phyloP scores from a whole-genome alignment of 148 eudicot species.

The Amaranthus palmeri region DNA sequence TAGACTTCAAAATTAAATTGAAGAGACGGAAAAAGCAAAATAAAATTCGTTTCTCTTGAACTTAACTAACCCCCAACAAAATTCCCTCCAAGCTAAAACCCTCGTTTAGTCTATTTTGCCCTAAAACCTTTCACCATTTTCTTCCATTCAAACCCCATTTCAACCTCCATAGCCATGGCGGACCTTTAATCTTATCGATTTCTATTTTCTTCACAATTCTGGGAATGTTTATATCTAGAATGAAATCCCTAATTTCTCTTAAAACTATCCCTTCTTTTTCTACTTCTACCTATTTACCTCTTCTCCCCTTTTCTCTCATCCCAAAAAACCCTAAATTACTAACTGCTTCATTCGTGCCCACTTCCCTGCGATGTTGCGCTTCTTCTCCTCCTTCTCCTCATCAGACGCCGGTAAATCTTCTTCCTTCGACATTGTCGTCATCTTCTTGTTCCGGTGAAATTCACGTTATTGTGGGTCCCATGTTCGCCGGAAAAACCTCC shows the following conservation, averaged over 20 bases:
- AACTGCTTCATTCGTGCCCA: slow-evolving; percentile 8
- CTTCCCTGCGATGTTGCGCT: slow-evolving; percentile 16
- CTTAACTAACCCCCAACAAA: too few relatives aligned
- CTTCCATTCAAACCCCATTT: neutral
- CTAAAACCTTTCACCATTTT: neutral
- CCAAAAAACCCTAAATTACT: slow-evolving; percentile 29
- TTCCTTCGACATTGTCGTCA: slow-evolving; percentile 6
- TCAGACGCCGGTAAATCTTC: neutral
- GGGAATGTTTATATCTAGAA: slow-evolving; percentile 22
- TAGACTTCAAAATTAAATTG: too few relatives aligned
- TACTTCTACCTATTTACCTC: neutral
- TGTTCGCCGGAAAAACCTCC: slow-evolving; percentile 94
- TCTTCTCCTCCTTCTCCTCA: slow-evolving; percentile 16
- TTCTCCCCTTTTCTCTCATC: slow-evolving; percentile 10
- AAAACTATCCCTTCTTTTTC: slow-evolving; percentile 14
- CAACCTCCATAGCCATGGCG: slow-evolving; percentile 14
- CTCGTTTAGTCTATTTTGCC: neutral
- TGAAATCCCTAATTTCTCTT: slow-evolving; percentile 39
- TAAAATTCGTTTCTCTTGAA: too few relatives aligned
- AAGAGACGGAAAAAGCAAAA: too few relatives aligned
- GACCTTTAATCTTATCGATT: neutral
- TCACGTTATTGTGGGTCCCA: slow-evolving; percentile 86
- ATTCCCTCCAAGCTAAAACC: slow-evolving; percentile 1
- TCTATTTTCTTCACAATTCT: neutral
- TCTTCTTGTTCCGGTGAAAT: slow-evolving; percentile 38